A percentile compares a stretch with the other conserved stretches of the same genome.
phyloP scores from a whole-genome alignment of 1,284 basidiomycete species.

The Hypsizygus ulmarius region DNA sequence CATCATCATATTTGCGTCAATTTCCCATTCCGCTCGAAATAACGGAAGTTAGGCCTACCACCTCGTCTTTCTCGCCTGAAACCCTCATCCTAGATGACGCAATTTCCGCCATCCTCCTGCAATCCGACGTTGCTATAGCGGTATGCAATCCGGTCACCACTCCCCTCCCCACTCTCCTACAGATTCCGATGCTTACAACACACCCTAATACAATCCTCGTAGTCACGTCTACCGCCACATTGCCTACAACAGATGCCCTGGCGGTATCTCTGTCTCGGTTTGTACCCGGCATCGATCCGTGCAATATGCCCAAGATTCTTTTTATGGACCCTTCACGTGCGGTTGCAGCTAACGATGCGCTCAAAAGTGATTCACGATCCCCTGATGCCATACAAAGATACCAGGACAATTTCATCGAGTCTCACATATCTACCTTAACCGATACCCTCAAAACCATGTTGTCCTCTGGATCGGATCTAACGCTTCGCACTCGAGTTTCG shows the following conservation, averaged over 20 bases:
- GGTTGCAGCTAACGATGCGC: conserved; percentile 44
- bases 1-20: conserved; percentile 54
- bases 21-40: conserved; percentile 49
- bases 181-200: conserved; percentile 35
- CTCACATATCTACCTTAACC: conserved; percentile 50
- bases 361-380: conserved; percentile 46
- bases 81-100: conserved; percentile 18
- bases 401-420: conserved; percentile 59
- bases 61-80: conserved; percentile 20
- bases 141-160: conserved; percentile 57
- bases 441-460: conserved; percentile 33
- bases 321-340: conserved; percentile 59
- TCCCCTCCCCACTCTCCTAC: conserved; percentile 38
- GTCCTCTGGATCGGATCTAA: conserved; percentile 25
- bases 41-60: conserved; percentile 39
- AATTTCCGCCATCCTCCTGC: conserved; percentile 33
- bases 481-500: conserved; percentile 26
- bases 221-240: conserved; percentile 33
- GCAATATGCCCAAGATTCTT: conserved; percentile 33
- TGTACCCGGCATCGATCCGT: conserved; percentile 8
- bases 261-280: conserved; percentile 1
- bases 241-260: conserved; percentile 21
- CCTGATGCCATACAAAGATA: conserved; percentile 55
- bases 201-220: conserved; percentile 54
- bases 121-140: conserved; percentile 58